phyloP scores from a whole-genome alignment of 345 rosid species.

The Camelina sativa region DNA sequence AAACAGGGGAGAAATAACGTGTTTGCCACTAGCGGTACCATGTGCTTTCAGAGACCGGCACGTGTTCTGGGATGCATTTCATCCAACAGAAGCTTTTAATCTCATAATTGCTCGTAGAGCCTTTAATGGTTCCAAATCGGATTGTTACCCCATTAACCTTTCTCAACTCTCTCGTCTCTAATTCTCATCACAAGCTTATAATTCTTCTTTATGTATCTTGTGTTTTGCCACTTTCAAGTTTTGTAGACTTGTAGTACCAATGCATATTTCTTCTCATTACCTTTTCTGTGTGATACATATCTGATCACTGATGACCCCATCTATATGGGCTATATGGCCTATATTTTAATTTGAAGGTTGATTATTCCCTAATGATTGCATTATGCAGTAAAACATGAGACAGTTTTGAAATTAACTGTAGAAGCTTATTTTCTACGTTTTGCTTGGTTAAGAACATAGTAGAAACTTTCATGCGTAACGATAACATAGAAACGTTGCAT shows the following conservation, averaged over 20 bases:
- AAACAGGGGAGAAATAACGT: conserved; percentile 66
- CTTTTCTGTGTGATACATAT: background rate
- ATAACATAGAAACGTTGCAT: too few species aligned
- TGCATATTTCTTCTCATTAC: background rate
- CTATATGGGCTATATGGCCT: background rate
- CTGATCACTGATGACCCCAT: background rate
- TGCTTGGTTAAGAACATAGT: background rate
- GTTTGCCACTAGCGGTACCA: conserved; percentile 61
- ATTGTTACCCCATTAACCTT: conserved; percentile 64
- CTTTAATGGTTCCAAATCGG: conserved; percentile 53
- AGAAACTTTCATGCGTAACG: too few species aligned
- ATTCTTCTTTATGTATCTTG: background rate
- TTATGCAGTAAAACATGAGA: background rate
- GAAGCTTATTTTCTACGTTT: background rate
- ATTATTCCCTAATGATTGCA: background rate
- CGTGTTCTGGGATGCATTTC: conserved; percentile 74
- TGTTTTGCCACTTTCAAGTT: background rate
- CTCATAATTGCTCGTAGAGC: conserved; percentile 56
- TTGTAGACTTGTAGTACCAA: background rate
- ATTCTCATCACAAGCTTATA: background rate
- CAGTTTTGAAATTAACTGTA: background rate
- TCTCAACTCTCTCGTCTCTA: conserved; percentile 54
- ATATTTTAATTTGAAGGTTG: background rate
- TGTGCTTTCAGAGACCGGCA: conserved; percentile 60
- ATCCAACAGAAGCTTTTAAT: conserved; percentile 71